A percentile compares a stretch with the other conserved stretches of the same genome.
These are phyloP conservation scores for Exophiala sp. DNA, from an alignment of 2,329 filamentous ascomycete species.

Conservation along the genomic window DNA sequence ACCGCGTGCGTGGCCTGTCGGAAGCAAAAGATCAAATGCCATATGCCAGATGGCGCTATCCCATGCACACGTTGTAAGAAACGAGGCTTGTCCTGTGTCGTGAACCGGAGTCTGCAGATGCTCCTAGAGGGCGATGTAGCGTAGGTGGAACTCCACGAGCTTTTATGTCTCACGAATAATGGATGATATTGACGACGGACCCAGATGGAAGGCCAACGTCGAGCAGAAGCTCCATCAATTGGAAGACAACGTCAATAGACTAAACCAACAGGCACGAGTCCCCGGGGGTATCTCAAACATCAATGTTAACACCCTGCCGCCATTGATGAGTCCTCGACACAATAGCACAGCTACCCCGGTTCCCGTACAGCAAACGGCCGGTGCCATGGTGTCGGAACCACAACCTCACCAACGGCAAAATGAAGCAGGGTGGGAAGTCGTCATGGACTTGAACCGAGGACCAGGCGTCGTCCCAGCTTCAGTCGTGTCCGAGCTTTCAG, in stretches of 20 bases:
- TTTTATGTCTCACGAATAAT: not conserved
- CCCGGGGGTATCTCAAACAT: not conserved
- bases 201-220: slow-evolving; percentile 41
- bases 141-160: slow-evolving; percentile 3
- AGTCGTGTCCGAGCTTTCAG: slow-evolving; percentile 53
- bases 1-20: slow-evolving; percentile 34
- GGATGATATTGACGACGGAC: slow-evolving; percentile 3
- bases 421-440: slow-evolving; percentile 35
- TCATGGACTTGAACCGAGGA: slow-evolving; percentile 38
- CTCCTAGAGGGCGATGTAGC: slow-evolving; percentile 31
- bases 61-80: slow-evolving; percentile 49
- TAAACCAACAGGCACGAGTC: slow-evolving; percentile 6
- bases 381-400: not conserved
- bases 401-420: slow-evolving; percentile 22
- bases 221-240: slow-evolving; percentile 37
- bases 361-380: not conserved
- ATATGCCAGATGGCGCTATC: slow-evolving; percentile 46
- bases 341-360: slow-evolving; percentile 5
- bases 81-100: slow-evolving; percentile 47
- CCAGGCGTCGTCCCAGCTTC: slow-evolving; percentile 47
- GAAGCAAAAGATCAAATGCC: slow-evolving; percentile 52
- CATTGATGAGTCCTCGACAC: not conserved
- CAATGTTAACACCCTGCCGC: not conserved
- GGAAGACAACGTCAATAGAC: slow-evolving; percentile 33
- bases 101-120: slow-evolving; percentile 52